phyloP scores from a whole-genome alignment of 176 grass and related monocot species.

The Lolium perenne region DNA sequence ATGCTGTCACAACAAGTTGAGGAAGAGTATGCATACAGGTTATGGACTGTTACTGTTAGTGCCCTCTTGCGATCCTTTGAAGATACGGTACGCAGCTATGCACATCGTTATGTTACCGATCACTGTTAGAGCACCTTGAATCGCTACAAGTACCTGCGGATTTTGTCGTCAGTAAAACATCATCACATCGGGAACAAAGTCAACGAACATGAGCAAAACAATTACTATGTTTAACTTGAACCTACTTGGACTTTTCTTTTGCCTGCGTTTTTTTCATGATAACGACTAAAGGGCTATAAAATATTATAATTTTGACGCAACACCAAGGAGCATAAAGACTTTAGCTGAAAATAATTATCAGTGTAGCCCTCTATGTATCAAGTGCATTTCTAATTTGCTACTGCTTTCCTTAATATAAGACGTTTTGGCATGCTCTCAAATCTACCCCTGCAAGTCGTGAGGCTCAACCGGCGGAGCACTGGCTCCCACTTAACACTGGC shows the following conservation, averaged over 20 bases:
- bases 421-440: too few species aligned
- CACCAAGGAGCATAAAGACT: neutral
- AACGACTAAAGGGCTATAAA: neutral
- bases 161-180: neutral
- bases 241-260: neutral
- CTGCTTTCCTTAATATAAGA: too few species aligned
- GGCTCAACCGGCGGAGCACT: too few species aligned
- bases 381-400: neutral
- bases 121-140: conserved; percentile 81
- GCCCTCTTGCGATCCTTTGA: conserved; percentile 75
- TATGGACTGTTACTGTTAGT: conserved; percentile 54
- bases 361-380: neutral
- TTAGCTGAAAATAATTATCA: neutral
- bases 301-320: neutral
- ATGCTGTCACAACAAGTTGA: neutral
- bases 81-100: conserved; percentile 90
- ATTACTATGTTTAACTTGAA: neutral
- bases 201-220: neutral
- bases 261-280: neutral
- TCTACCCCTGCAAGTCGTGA: too few species aligned
- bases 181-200: neutral
- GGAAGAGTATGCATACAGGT: conserved; percentile 12
- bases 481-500: too few species aligned
- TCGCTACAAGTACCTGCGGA: conserved; percentile 75
- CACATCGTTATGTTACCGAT: conserved; percentile 92